phyloP scores from a whole-genome alignment of 139 green algal species.

The Gonium pectorale region DNA sequence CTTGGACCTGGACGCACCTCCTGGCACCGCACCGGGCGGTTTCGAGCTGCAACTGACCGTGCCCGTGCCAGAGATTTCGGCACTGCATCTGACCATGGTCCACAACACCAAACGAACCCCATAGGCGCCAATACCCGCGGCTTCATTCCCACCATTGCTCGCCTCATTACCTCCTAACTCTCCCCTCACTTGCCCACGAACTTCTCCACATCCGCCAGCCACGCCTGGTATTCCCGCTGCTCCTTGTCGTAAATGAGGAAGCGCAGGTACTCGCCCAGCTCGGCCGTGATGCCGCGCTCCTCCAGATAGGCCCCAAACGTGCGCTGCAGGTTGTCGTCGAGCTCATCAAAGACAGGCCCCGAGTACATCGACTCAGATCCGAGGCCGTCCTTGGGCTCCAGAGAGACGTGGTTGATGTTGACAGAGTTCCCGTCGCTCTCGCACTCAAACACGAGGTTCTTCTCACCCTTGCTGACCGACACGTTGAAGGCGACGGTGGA shows the following conservation, averaged over 20 bases:
- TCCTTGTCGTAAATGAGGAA: conserved; percentile 66
- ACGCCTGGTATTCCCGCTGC: conserved; percentile 66
- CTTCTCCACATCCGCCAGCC: conserved; percentile 64
- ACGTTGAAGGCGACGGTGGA: conserved; percentile 57
- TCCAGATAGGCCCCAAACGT: conserved; percentile 56
- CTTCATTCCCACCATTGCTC: too few relatives aligned
- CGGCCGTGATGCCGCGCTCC: conserved; percentile 59
- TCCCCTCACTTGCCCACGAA: conserved; percentile 59
- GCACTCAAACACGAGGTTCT: conserved; percentile 60
- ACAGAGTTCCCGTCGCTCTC: conserved; percentile 56
- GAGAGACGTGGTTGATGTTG: conserved; percentile 51
- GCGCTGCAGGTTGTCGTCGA: conserved; percentile 55
- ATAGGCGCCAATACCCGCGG: too few relatives aligned
- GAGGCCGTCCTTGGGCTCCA: conserved; percentile 51
- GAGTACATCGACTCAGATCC: conserved; percentile 45
- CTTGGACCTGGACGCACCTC: too few relatives aligned
- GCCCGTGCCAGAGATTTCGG: too few relatives aligned
- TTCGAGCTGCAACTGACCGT: too few relatives aligned
- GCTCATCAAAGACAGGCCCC: conserved; percentile 59
- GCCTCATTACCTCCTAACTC: too few relatives aligned
- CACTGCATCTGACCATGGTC: too few relatives aligned
- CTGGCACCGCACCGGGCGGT: too few relatives aligned
- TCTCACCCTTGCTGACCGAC: conserved; percentile 53
- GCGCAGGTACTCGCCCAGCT: conserved; percentile 61
- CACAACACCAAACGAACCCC: too few relatives aligned